These are phyloP conservation scores for Corymbia citriodora DNA, from an alignment of 441 rosid species.

Conservation along the genomic window DNA sequence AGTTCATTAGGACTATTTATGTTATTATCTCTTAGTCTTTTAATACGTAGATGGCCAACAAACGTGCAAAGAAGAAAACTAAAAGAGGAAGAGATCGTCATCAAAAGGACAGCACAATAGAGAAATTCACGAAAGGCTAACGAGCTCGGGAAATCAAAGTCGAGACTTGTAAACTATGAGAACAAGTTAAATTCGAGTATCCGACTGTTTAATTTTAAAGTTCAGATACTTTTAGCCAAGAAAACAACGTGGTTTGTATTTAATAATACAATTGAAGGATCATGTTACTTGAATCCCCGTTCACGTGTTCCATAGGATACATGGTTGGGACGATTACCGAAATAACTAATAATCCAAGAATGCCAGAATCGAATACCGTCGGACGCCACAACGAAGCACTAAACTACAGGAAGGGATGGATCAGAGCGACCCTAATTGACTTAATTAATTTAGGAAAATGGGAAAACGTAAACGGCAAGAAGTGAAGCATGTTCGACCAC, in stretches of 20 bases:
- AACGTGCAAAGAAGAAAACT: not conserved
- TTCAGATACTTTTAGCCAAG: not conserved
- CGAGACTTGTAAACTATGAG: not conserved
- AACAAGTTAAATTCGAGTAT: too few species aligned
- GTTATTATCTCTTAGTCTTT: not conserved
- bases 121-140: not conserved
- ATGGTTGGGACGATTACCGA: not conserved
- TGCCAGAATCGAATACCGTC: not conserved
- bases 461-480: not conserved
- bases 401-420: not conserved
- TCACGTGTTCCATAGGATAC: not conserved
- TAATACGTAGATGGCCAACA: not conserved
- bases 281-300: not conserved
- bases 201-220: not conserved
- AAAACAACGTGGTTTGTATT: not conserved
- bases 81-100: not conserved
- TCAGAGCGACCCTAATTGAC: not conserved
- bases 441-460: too few species aligned
- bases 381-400: not conserved
- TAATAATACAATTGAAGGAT: not conserved
- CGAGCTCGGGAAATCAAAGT: not conserved
- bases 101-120: not conserved
- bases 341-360: not conserved
- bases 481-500: slow-evolving; percentile 26
- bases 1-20: too few species aligned